phyloP scores from a whole-genome alignment of 108 stramenopile species.

The Nitzschia inconspicua region DNA sequence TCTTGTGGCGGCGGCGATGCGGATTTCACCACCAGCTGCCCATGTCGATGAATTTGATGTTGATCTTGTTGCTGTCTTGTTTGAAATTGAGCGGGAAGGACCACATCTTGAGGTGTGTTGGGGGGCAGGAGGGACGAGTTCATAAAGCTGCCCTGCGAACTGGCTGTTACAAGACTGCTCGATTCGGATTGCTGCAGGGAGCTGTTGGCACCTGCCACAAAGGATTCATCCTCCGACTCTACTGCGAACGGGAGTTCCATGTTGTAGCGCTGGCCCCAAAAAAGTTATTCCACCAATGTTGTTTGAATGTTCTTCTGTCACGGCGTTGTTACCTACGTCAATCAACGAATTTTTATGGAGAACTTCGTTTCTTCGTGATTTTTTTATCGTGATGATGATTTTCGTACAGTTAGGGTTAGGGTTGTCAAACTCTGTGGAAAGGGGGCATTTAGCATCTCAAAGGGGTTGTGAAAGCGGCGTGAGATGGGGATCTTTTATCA shows the following conservation, averaged over 20 bases:
- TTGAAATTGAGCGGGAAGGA: conserved; percentile 13
- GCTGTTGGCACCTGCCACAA: background rate
- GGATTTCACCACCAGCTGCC: conserved; percentile 9
- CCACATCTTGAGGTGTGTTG: conserved; percentile 29
- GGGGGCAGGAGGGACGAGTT: conserved; percentile 12
- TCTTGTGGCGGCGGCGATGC: conserved; percentile 3
- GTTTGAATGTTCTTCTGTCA: no score
- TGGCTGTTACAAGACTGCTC: conserved; percentile 29
- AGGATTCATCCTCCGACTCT: conserved; percentile 9
- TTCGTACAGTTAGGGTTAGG: no score
- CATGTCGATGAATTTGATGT: background rate
- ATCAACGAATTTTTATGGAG: no score
- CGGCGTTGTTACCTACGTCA: no score
- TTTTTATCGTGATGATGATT: no score
- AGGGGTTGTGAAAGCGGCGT: no score
- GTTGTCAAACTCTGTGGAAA: no score
- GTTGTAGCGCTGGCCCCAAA: no score
- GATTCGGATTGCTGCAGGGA: conserved; percentile 23
- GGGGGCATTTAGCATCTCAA: no score
- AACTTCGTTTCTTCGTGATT: no score
- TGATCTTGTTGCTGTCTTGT: conserved; percentile 3
- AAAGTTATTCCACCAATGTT: no score
- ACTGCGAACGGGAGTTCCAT: conserved; percentile 44
- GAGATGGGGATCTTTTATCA: no score
- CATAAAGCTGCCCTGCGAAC: conserved; percentile 41